Base-by-base conservation (phyloP, 441 rosid genomes). In the Raphanus hybrid region DNA sequence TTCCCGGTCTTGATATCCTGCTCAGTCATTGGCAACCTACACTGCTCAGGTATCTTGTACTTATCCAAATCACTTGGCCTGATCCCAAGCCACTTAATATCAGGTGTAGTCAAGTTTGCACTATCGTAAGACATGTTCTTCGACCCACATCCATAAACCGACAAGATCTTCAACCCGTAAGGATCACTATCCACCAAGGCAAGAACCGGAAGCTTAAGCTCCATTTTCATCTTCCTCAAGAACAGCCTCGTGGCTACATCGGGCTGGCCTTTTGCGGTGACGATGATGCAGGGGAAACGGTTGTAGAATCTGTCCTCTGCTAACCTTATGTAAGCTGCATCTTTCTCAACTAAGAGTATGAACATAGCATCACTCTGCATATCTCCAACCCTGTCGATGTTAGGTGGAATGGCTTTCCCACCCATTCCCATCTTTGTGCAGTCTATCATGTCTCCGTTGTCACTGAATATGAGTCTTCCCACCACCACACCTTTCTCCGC, bases 61-160 rank as follows among this genome's bases (percentile, higher is more conserved):
- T 92, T 94, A 59, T 91, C 97, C 87, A 95, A 74, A 82, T 95
- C 98, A 72, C 97, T 90, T 0, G 98, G 99, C 86, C 99, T 85
- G 32, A 93, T 84, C 71, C 99, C 99, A 68, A 95, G 71, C 98
- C 99, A 95, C 82, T 95, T 95, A 0, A 95, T 95, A 84, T 95
- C 98, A 0, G 97, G 98, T 1, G 98, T 96, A 6, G 99, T 96
- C 92, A 96, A 79, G 68, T 96, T 96, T 0, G 91, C 97, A 73
- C 97, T 96, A 57, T 96, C 99, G 18, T 93, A 96, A 0, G 99
- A 96, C 99, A 96, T 96, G 64, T 96, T 96, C 92, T 96, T 96
- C 5, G 99, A 95, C 5, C 99, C 99, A 64, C 99, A 96, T 0
- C 98, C 98, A 43, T 93, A 96, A n/a, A 95, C 97, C 0, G 99